A percentile compares a stretch with the other conserved stretches of the same genome.
Evolutionary conservation across 2,329 filamentous ascomycete genomes (phyloP).

Genomic region (Hirsutella thompsonii): DNA sequence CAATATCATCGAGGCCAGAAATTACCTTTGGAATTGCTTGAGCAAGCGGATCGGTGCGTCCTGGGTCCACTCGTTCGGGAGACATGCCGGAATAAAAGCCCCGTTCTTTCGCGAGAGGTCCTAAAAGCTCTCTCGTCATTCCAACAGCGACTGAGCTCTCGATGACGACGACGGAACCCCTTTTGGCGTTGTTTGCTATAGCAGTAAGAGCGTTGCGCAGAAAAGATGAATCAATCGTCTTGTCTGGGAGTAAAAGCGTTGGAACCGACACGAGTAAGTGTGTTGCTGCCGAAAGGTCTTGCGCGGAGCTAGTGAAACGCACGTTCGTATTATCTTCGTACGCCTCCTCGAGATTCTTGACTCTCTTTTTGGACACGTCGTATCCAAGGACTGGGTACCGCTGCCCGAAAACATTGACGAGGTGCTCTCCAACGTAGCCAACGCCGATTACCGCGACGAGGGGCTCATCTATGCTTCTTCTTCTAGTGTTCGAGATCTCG

Average conservation of each 20-base stretch:
- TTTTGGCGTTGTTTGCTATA: conserved; percentile 25
- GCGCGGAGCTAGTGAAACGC: conserved; percentile 24
- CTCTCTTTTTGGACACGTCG: conserved; percentile 28
- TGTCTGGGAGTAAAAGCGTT: conserved; percentile 32
- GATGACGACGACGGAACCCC: conserved; percentile 34
- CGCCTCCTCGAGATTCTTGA: conserved; percentile 18
- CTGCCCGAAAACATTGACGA: conserved; percentile 28
- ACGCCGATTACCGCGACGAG: conserved; percentile 36
- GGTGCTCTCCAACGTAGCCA: conserved; percentile 38
- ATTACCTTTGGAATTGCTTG: conserved; percentile 38
- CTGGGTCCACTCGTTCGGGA: conserved; percentile 38
- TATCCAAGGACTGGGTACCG: conserved; percentile 31
- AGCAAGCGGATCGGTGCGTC: conserved; percentile 25
- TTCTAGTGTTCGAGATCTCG: no score
- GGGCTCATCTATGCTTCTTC: conserved; percentile 10
- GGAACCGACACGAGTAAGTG: conserved; percentile 42
- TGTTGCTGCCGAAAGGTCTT: conserved; percentile 26
- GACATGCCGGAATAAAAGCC: conserved; percentile 36
- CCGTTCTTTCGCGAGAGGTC: conserved; percentile 25
- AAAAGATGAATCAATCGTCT: conserved; percentile 33
- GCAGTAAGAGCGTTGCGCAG: conserved; percentile 28
- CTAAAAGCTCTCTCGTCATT: conserved; percentile 37
- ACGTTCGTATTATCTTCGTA: conserved; percentile 14
- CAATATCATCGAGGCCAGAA: conserved; percentile 34
- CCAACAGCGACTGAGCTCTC: conserved; percentile 42